A percentile compares a stretch with the other conserved stretches of the same genome.
These are phyloP conservation scores for Pichia cabralensis DNA, from an alignment of 805 yeast species.

Conservation along the genomic window DNA sequence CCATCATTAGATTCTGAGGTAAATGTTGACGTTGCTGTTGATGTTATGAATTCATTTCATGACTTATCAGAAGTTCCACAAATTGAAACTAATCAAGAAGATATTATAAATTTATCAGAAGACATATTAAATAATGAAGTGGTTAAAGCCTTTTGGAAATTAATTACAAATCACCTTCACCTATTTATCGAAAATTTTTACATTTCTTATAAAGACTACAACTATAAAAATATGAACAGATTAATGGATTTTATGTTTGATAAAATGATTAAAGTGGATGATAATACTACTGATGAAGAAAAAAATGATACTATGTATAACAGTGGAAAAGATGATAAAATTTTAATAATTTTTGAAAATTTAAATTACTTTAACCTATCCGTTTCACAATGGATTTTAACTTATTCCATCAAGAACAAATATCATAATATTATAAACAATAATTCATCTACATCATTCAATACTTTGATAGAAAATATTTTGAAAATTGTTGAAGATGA, in stretches of 20 bases:
- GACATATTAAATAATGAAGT: conserved; percentile 10
- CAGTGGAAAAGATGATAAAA: conserved; percentile 1
- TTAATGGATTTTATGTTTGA: conserved; percentile 5
- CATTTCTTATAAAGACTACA: conserved; percentile 4
- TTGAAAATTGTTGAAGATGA: conserved; percentile 2
- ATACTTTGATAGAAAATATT: conserved; percentile 2
- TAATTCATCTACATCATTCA: too few relatives aligned
- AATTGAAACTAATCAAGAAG: too few relatives aligned
- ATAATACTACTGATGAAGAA: not conserved
- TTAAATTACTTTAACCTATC: conserved; percentile 33
- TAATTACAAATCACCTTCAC: conserved; percentile 12
- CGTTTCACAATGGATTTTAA: conserved; percentile 31
- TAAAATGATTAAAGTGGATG: conserved; percentile 1
- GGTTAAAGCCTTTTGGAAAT: conserved; percentile 17
- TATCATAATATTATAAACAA: too few relatives aligned
- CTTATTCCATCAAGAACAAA: conserved; percentile 22
- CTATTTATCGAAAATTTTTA: conserved; percentile 16
- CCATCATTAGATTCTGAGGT: too few relatives aligned
- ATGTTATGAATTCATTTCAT: too few relatives aligned
- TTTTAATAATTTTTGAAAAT: conserved; percentile 13
- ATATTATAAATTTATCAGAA: too few relatives aligned
- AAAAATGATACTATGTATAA: conserved; percentile 1
- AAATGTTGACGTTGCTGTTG: too few relatives aligned
- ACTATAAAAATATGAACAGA: not conserved
- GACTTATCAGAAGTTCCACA: too few relatives aligned